Evolutionary conservation across 306 rosid species (phyloP).

Genomic region (Cucurbita pepo): DNA sequence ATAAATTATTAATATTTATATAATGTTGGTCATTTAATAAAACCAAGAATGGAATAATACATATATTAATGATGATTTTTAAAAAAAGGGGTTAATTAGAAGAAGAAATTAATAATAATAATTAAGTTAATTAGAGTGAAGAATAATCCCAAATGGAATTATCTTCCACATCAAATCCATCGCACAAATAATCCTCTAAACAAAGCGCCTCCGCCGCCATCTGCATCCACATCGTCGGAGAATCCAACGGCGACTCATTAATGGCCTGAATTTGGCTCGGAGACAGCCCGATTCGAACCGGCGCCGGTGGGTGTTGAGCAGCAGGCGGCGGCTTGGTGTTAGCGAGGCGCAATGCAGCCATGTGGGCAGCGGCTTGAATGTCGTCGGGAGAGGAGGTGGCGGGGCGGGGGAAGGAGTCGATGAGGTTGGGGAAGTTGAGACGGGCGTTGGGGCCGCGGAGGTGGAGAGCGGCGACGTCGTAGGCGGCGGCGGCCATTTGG

Average conservation of each 20-base stretch:
- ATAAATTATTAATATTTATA: no score
- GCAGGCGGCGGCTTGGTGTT: neutral
- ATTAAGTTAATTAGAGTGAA: neutral
- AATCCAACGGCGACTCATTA: constrained; percentile 72
- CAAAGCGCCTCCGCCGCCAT: constrained; percentile 33
- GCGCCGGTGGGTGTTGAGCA: neutral
- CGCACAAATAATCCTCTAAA: neutral
- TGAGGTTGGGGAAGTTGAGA: constrained; percentile 61
- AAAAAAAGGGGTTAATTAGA: neutral
- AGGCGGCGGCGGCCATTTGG: constrained; percentile 84
- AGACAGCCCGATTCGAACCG: constrained; percentile 44
- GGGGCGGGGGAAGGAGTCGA: constrained; percentile 33
- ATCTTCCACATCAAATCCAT: neutral
- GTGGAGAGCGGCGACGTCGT: constrained; percentile 72
- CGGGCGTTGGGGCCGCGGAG: constrained; percentile 32
- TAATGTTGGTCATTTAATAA: no score
- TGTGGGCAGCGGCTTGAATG: constrained; percentile 56
- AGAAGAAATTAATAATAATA: neutral
- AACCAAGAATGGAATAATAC: no score
- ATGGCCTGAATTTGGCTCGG: constrained; percentile 72
- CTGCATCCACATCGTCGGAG: constrained; percentile 90
- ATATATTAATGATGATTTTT: no score
- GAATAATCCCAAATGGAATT: constrained; percentile 42
- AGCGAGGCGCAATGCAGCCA: constrained; percentile 31
- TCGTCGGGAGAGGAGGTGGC: constrained; percentile 34